phyloP scores from a whole-genome alignment of 2,329 filamentous ascomycete species.

The Aspergillus sclerotialis region DNA sequence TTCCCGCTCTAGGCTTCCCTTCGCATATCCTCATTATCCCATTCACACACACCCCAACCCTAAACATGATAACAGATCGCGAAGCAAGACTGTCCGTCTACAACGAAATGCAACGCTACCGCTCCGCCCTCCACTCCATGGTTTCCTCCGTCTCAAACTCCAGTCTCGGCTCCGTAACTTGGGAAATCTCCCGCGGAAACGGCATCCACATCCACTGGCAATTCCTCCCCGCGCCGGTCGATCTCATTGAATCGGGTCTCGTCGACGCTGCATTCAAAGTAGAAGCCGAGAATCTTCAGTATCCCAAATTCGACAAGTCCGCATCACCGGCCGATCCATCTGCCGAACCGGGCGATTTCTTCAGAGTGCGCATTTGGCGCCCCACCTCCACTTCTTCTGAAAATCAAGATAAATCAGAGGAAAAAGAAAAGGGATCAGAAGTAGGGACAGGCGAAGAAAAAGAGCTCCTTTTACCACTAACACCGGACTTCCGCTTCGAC shows the following conservation, averaged over 20 bases:
- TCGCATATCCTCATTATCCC: conserved; percentile 89
- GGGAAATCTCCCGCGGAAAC: conserved; percentile 76
- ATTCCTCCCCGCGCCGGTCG: conserved; percentile 67
- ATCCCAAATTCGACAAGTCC: conserved; percentile 45
- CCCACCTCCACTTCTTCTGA: conserved; percentile 27
- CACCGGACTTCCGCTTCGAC: conserved; percentile 70
- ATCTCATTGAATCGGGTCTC: conserved; percentile 62
- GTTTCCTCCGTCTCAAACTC: conserved; percentile 41
- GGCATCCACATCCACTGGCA: conserved; percentile 95
- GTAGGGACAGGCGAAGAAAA: conserved; percentile 41
- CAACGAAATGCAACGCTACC: conserved; percentile 77
- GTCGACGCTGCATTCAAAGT: conserved; percentile 86
- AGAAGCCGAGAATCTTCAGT: conserved; percentile 68
- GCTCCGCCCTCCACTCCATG: conserved; percentile 71
- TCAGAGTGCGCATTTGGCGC: conserved; percentile 74
- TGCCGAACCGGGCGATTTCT: conserved; percentile 55
- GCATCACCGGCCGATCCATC: conserved; percentile 31
- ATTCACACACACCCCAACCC: conserved; percentile 69
- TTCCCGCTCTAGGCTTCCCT: conserved; percentile 67
- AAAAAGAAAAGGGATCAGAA: conserved; percentile 5
- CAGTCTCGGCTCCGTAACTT: conserved; percentile 76
- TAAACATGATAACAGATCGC: conserved; percentile 57
- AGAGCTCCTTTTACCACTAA: conserved; percentile 67
- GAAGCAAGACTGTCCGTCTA: conserved; percentile 55
- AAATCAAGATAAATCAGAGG: conserved; percentile 3